Conservation (phyloP, 306 rosid species). For the Rubus idaeus region DNA sequence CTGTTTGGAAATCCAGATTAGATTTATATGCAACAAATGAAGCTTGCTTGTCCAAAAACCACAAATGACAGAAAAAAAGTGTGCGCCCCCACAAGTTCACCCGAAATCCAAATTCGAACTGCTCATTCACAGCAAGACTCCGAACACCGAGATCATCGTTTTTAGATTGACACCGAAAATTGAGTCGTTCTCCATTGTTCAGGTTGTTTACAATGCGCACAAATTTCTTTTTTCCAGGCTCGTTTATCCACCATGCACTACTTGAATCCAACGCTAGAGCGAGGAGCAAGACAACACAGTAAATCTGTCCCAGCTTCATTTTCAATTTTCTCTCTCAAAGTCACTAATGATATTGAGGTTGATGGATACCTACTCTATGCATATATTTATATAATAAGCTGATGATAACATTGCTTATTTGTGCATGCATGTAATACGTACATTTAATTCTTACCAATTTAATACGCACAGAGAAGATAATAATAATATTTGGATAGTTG, state of each 20-base stretch:
- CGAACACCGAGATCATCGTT: not conserved
- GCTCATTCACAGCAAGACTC: not conserved
- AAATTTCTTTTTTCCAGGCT: not conserved
- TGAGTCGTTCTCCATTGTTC: not conserved
- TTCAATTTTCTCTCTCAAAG: no score
- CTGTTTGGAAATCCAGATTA: not conserved
- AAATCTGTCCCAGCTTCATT: not conserved
- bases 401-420: no score
- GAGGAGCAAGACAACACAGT: not conserved
- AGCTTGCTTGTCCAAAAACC: not conserved
- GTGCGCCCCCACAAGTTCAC: not conserved
- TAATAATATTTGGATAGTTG: no score
- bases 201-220: not conserved
- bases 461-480: no score
- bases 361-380: no score
- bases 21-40: not conserved
- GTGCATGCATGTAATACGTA: no score
- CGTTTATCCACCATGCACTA: not conserved
- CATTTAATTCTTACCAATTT: no score
- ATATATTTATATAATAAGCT: no score
- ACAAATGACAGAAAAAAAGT: not conserved
- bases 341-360: no score
- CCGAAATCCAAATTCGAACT: not conserved
- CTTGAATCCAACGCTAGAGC: not conserved
- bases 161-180: not conserved